Conservation (phyloP, 2,329 filamentous ascomycete species). For the Trichoderma koningii region DNA sequence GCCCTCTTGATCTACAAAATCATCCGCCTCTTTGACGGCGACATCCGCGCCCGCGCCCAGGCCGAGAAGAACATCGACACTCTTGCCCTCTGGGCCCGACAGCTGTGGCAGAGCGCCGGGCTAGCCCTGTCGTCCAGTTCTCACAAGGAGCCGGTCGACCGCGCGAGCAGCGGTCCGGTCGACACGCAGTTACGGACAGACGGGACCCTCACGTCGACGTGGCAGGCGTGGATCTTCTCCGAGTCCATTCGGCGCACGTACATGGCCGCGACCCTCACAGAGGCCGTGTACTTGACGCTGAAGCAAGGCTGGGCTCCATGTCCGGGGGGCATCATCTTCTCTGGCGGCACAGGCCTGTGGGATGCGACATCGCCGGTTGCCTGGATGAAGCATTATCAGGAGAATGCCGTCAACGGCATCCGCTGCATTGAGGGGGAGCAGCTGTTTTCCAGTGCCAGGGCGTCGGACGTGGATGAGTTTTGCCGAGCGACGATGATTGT, state of each 20-base stretch:
- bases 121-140: background rate
- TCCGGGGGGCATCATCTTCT: conserved; percentile 10
- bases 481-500: conserved; percentile 17
- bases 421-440: conserved; percentile 11
- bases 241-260: conserved; percentile 20
- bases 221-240: conserved; percentile 22
- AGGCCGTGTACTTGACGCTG: conserved; percentile 15
- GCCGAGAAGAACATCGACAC: conserved; percentile 23
- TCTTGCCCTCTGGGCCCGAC: conserved; percentile 14
- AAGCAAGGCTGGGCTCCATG: conserved; percentile 21
- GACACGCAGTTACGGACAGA: conserved; percentile 17
- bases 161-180: background rate
- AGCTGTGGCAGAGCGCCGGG: conserved; percentile 19
- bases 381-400: conserved; percentile 4
- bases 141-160: background rate
- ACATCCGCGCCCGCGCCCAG: conserved; percentile 19
- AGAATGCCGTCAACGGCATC: background rate
- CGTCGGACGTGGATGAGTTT: conserved; percentile 17
- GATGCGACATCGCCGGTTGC: background rate
- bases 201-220: conserved; percentile 6
- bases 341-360: conserved; percentile 3
- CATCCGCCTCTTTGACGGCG: conserved; percentile 21
- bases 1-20: conserved; percentile 18
- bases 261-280: conserved; percentile 10
- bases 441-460: conserved; percentile 8